These are phyloP conservation scores for Elongisporangium anandrum DNA, from an alignment of 352 stramenopile species.

Conservation along the genomic window DNA sequence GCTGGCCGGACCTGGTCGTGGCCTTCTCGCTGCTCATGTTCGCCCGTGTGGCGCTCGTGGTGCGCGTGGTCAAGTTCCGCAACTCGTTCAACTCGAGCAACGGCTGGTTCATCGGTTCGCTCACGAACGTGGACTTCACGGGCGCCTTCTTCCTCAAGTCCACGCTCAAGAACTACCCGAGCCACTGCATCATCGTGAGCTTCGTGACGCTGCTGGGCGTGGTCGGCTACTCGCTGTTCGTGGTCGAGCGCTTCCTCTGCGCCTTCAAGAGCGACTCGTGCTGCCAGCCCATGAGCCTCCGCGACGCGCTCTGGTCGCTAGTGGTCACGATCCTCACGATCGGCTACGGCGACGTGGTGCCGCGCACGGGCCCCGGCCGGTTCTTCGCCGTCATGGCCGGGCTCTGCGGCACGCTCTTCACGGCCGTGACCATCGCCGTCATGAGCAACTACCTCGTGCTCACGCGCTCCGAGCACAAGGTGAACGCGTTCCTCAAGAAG, in stretches of 20 bases:
- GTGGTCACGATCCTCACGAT: constrained; percentile 74
- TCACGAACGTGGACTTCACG: constrained; percentile 79
- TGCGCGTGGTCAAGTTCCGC: constrained; percentile 56
- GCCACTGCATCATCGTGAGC: constrained; percentile 33
- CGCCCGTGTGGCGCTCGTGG: constrained; percentile 35
- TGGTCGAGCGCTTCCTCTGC: constrained; percentile 71
- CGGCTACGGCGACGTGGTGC: constrained; percentile 65
- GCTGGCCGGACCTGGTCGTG: constrained; percentile 56
- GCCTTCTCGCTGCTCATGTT: constrained; percentile 65
- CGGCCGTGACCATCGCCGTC: constrained; percentile 68
- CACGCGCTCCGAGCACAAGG: constrained; percentile 74
- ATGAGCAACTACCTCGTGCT: constrained; percentile 74
- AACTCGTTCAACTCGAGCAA: constrained; percentile 80
- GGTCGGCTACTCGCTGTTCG: constrained; percentile 56
- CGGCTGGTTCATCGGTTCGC: constrained; percentile 71
- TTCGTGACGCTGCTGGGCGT: constrained; percentile 36
- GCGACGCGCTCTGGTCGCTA: constrained; percentile 57
- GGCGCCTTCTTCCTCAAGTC: constrained; percentile 72
- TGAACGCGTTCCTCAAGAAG: constrained; percentile 76
- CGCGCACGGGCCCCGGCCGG: constrained; percentile 39
- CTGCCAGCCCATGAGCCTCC: constrained; percentile 46
- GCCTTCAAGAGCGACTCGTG: constrained; percentile 48
- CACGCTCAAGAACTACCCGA: constrained; percentile 67
- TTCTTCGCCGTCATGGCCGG: constrained; percentile 46
- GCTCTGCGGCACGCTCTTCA: constrained; percentile 48